Conservation (phyloP, 805 yeast genomes). For the Monosporozyma solicola region DNA sequence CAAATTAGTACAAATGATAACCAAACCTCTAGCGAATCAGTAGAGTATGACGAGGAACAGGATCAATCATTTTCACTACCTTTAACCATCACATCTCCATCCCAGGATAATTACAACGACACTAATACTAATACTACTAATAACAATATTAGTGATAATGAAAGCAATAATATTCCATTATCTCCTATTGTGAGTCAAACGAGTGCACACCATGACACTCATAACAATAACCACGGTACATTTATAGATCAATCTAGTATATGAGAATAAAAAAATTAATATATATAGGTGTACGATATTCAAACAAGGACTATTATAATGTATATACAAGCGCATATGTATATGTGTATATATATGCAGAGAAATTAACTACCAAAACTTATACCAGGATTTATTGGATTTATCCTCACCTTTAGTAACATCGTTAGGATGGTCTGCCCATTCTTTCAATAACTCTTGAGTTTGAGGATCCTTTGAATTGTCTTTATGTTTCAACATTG, state of each 20-base stretch:
- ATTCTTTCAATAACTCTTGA: constrained; percentile 15
- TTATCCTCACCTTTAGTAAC: neutral
- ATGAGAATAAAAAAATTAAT: neutral
- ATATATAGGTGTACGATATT: neutral
- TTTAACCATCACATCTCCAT: constrained; percentile 6
- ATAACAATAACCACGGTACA: neutral
- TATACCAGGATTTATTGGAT: constrained; percentile 21
- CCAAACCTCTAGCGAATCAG: neutral
- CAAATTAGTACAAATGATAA: neutral
- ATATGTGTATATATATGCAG: neutral
- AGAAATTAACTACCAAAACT: constrained; percentile 20
- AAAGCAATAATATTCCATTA: neutral
- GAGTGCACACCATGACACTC: too few species aligned
- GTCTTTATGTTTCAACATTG: constrained; percentile 27
- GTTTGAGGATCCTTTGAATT: constrained; percentile 7
- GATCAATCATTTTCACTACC: constrained; percentile 50
- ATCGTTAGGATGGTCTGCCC: constrained; percentile 8
- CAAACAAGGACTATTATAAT: neutral
- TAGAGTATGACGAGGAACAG: constrained; percentile 1
- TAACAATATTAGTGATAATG: neutral
- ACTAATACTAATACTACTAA: too few species aligned
- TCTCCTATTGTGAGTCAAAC: neutral
- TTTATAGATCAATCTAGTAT: neutral
- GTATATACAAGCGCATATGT: neutral
- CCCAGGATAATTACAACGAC: neutral